These are phyloP conservation scores for Cryphonectria carpinicola DNA, from an alignment of 2,329 filamentous ascomycete genomes.

Conservation along the genomic window DNA sequence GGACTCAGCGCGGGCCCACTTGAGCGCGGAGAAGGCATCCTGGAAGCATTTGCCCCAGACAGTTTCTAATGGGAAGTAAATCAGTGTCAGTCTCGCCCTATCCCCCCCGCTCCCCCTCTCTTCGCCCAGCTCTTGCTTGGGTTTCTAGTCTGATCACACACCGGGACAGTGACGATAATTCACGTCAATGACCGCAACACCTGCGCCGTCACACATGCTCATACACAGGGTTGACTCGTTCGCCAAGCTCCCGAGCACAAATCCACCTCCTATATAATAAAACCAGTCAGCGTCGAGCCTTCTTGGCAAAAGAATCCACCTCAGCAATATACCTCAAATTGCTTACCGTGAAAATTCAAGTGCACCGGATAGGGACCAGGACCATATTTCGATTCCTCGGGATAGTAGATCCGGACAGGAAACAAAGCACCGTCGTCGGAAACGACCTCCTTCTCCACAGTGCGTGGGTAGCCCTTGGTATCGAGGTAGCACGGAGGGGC, in stretches of 20 bases:
- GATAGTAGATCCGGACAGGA: constrained; percentile 40
- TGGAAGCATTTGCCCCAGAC: constrained; percentile 43
- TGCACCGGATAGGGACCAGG: constrained; percentile 40
- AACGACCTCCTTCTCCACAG: constrained; percentile 34
- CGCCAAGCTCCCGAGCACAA: constrained; percentile 41
- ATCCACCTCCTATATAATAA: constrained; percentile 40
- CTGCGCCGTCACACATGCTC: constrained; percentile 42
- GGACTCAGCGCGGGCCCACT: constrained; percentile 38
- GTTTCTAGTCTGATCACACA: neutral
- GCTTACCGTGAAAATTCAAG: constrained; percentile 42
- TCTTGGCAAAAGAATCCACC: neutral
- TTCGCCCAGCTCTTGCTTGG: neutral
- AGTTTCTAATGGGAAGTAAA: constrained; percentile 33
- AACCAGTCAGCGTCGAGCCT: neutral
- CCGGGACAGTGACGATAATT: constrained; percentile 43
- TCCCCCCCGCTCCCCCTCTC: too few relatives aligned
- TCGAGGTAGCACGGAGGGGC: constrained; percentile 36
- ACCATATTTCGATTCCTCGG: constrained; percentile 36
- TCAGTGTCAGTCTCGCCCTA: neutral
- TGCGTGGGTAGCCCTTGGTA: constrained; percentile 36
- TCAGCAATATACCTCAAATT: neutral
- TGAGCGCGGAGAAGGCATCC: constrained; percentile 42
- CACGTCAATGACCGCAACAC: constrained; percentile 44
- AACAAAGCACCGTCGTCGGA: constrained; percentile 39
- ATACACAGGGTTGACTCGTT: constrained; percentile 41